Conservation (phyloP, 169 alveolate species). For the Eimeria praecox region DNA sequence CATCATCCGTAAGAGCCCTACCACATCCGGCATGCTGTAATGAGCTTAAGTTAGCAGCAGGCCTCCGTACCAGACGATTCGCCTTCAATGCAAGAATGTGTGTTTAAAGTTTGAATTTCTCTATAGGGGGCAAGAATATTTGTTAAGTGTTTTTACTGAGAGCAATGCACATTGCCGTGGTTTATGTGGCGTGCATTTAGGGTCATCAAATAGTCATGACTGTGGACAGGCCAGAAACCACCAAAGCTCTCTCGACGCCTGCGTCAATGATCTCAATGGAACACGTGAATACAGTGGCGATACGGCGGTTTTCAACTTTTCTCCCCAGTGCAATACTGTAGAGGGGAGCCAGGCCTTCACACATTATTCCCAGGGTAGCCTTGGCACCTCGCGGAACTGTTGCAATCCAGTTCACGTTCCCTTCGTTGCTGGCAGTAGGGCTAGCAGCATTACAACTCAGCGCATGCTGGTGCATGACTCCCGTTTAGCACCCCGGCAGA, state of each 20-base stretch:
- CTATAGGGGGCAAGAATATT: background rate
- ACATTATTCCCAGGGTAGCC: background rate
- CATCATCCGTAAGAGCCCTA: conserved; percentile 58
- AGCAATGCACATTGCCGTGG: no score
- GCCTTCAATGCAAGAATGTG: background rate
- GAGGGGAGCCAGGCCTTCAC: background rate
- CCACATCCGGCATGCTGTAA: background rate
- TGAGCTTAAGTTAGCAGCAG: background rate
- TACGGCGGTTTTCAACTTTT: background rate
- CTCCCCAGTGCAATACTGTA: background rate
- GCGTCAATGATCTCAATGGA: conserved; percentile 31
- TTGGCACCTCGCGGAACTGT: background rate
- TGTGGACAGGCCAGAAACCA: background rate
- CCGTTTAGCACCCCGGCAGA: conserved; percentile 30
- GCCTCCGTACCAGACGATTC: background rate
- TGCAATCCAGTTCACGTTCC: conserved; percentile 52
- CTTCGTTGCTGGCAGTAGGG: conserved; percentile 55
- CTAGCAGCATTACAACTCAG: conserved; percentile 57
- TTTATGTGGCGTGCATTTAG: background rate
- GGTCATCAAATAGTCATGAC: background rate
- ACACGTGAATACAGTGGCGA: conserved; percentile 16
- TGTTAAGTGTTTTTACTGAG: background rate
- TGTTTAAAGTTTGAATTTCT: background rate
- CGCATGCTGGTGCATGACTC: conserved; percentile 61
- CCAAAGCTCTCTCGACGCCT: background rate